phyloP scores from a whole-genome alignment of 2,329 filamentous ascomycete genomes.

The Botrytis sinoallii region DNA sequence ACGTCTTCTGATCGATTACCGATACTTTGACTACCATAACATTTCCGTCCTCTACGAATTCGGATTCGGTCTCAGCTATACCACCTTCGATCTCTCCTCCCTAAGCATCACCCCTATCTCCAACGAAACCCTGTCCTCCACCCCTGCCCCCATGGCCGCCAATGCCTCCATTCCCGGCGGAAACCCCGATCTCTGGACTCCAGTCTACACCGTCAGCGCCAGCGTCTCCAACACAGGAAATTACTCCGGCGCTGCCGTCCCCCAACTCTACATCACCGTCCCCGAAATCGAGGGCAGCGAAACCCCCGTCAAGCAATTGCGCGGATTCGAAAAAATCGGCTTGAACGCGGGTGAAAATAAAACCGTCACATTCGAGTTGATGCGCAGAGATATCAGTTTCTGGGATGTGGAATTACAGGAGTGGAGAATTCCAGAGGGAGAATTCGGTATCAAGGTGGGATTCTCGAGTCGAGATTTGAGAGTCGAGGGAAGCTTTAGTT shows the following conservation, averaged over 20 bases:
- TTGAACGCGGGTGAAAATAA: conserved; percentile 65
- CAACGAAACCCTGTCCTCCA: conserved; percentile 39
- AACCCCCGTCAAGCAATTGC: conserved; percentile 55
- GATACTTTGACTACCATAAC: conserved; percentile 45
- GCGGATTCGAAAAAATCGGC: conserved; percentile 73
- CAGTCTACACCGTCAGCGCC: conserved; percentile 46
- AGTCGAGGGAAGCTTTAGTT: conserved; percentile 18
- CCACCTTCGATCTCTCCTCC: conserved; percentile 57
- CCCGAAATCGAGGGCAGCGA: not conserved
- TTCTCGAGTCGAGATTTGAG: conserved; percentile 29
- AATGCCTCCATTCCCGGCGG: conserved; percentile 47
- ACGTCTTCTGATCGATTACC: conserved; percentile 44
- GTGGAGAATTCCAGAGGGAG: conserved; percentile 55
- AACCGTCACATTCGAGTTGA: conserved; percentile 65
- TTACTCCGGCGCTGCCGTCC: conserved; percentile 33
- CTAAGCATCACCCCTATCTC: conserved; percentile 32
- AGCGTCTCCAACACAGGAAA: conserved; percentile 52
- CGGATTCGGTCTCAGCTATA: conserved; percentile 64
- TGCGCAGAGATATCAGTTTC: conserved; percentile 76
- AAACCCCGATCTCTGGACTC: conserved; percentile 54
- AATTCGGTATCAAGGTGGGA: conserved; percentile 29
- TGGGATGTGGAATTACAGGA: conserved; percentile 76
- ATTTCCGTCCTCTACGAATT: conserved; percentile 41
- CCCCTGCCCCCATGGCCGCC: conserved; percentile 35
- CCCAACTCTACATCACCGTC: conserved; percentile 39